Evolutionary conservation across 2,329 filamentous ascomycete species (phyloP), one percentile per base, ranked within the genome.

Genomic region (Claviceps sp.): DNA sequence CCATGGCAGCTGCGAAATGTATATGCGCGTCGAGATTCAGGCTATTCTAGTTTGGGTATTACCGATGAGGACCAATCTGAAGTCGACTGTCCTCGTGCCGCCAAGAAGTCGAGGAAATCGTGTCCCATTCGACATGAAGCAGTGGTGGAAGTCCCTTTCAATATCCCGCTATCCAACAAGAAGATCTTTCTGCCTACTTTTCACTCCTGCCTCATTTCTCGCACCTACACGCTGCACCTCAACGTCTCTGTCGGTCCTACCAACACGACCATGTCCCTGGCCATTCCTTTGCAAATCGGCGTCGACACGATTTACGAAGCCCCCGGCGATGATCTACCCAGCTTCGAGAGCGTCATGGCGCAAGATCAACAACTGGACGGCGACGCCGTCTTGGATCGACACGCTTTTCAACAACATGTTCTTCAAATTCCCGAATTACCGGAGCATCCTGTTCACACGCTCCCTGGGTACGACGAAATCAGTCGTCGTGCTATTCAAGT

Each of bases 151-250:
- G 60, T 81, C 1, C 76, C 77, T 1, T 65, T 81, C 53, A 60
- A 63, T 16, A 61, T 81, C 36, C 74, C 76, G 4, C 62, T 65
- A 8, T 61, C 64, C 30, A 72, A 70, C 62, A 73, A 70, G 59
- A 76, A 73, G 61, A 67, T 72, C 8, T 77, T 79, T 57, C 55
- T 80, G 22, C 78, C 78, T 0, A 76, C 75, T 5, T 81, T 81
- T 60, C 75, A 80, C 65, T 75, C 73, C 8, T 81, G 78, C 66
- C 72, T 81, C 61, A 66, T 71, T 40, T 76, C 75, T 7, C 73
- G 78, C 26, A 71, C 72, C n/a, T 81, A 81, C 62, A 69, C 72
- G 4, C 60, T 81, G 34, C 70, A 72, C 56, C 59, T 81, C 5
- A 67, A 65, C 6, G 54, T 80, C 5, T 67, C 67, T 1, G 65